Conservation (phyloP, 1,284 basidiomycete genomes). For the Ceratobasidium theobromae region DNA sequence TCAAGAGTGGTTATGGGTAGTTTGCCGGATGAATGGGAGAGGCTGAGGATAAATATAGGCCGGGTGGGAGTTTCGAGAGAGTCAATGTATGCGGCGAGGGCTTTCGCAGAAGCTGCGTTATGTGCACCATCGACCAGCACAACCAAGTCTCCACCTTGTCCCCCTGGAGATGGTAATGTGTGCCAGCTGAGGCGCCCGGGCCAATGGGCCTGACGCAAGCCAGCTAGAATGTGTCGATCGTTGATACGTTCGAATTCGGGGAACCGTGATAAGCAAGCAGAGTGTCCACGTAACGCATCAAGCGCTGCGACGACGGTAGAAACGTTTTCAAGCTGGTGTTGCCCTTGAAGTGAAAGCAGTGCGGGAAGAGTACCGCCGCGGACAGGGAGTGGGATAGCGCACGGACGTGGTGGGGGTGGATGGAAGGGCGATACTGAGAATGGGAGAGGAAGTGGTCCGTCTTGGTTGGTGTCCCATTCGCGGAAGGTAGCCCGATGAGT, state of each 20-base stretch:
- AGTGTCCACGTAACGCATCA: constrained; percentile 54
- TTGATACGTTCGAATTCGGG: constrained; percentile 46
- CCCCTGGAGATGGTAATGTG: constrained; percentile 35
- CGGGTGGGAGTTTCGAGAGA: constrained; percentile 44
- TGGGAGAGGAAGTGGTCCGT: constrained; percentile 43
- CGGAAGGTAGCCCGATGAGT: constrained; percentile 42
- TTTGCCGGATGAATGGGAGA: constrained; percentile 83
- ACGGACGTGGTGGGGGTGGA: constrained; percentile 49
- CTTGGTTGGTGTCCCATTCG: constrained; percentile 40
- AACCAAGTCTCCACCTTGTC: constrained; percentile 36
- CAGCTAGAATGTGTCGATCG: constrained; percentile 52
- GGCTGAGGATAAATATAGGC: constrained; percentile 66
- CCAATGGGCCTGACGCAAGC: constrained; percentile 69
- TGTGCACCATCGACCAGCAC: constrained; percentile 94
- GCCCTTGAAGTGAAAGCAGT: constrained; percentile 64
- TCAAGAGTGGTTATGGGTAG: constrained; percentile 67
- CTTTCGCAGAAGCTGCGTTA: constrained; percentile 79
- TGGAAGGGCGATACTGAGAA: constrained; percentile 46
- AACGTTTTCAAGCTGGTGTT: constrained; percentile 82
- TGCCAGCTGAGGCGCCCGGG: constrained; percentile 78
- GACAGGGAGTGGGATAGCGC: constrained; percentile 44
- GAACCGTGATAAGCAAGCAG: constrained; percentile 1
- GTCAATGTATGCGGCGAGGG: constrained; percentile 72
- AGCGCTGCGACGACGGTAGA: constrained; percentile 68
- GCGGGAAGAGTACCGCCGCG: constrained; percentile 30